Evolutionary conservation across 495 filamentous ascomycete genomes (phyloP).

Genomic region (Darksidea phi): DNA sequence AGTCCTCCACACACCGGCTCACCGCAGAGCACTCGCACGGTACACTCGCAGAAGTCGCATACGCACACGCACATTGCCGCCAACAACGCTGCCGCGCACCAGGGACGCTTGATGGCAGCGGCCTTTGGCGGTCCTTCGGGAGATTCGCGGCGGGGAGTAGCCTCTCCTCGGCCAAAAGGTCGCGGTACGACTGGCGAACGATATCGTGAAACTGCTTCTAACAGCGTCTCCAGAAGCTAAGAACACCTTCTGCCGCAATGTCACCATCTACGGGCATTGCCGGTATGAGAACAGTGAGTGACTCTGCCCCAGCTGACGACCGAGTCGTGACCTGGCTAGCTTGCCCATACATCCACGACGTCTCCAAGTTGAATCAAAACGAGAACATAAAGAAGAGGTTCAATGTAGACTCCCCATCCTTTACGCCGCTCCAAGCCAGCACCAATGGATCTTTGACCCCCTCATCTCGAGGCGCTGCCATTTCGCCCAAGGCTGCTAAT

Average conservation of each 20-base stretch:
- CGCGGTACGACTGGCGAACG: slow-evolving; percentile 53
- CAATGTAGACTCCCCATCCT: slow-evolving; percentile 94
- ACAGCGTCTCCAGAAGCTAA: slow-evolving; percentile 50
- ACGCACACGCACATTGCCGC: neutral
- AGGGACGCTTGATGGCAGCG: slow-evolving; percentile 34
- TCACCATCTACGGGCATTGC: slow-evolving; percentile 91
- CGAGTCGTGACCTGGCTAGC: slow-evolving; percentile 46
- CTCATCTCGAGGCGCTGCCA: slow-evolving; percentile 58
- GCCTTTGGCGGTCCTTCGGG: slow-evolving; percentile 31
- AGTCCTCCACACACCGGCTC: slow-evolving; percentile 1
- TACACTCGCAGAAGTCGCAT: neutral
- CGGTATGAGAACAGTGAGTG: slow-evolving; percentile 67
- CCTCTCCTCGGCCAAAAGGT: slow-evolving; percentile 62
- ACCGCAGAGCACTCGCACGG: slow-evolving; percentile 4
- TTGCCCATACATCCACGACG: slow-evolving; percentile 89
- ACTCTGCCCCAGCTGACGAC: slow-evolving; percentile 10
- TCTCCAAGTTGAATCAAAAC: slow-evolving; percentile 54
- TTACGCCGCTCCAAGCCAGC: slow-evolving; percentile 69
- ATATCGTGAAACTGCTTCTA: neutral
- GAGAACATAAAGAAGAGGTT: slow-evolving; percentile 69
- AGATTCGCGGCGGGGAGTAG: slow-evolving; percentile 38
- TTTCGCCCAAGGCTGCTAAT: slow-evolving; percentile 83
- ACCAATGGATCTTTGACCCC: slow-evolving; percentile 51
- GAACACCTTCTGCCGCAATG: slow-evolving; percentile 88
- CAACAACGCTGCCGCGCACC: slow-evolving; percentile 1